phyloP scores from a whole-genome alignment of 305 asterid species.

The Fraxinus dipetala region DNA sequence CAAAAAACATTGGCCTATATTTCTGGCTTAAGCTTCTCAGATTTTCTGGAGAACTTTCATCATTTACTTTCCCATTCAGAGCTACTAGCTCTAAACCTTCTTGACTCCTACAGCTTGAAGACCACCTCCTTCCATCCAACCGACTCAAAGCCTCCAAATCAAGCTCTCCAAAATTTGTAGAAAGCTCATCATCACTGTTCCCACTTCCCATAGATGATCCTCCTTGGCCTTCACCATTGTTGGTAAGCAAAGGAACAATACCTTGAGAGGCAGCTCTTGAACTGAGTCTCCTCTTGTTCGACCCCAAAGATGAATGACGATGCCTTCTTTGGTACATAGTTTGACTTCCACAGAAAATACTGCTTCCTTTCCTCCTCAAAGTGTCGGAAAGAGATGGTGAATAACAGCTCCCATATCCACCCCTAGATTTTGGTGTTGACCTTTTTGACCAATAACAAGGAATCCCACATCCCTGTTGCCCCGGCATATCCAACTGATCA shows the following conservation, averaged over 20 bases:
- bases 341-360: slow-evolving; percentile 66
- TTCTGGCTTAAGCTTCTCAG: slow-evolving; percentile 72
- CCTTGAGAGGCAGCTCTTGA: slow-evolving; percentile 46
- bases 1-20: slow-evolving; percentile 79
- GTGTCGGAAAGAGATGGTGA: slow-evolving; percentile 89
- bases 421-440: slow-evolving; percentile 75
- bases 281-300: slow-evolving; percentile 56
- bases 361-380: slow-evolving; percentile 73
- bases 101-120: slow-evolving; percentile 71
- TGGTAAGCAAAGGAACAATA: slow-evolving; percentile 63
- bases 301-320: slow-evolving; percentile 43
- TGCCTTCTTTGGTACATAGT: slow-evolving; percentile 48
- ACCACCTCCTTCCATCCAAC: slow-evolving; percentile 86
- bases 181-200: slow-evolving; percentile 66
- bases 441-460: slow-evolving; percentile 92
- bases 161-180: slow-evolving; percentile 70
- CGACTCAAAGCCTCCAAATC: slow-evolving; percentile 88
- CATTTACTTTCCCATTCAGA: slow-evolving; percentile 37
- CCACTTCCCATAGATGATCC: slow-evolving; percentile 62
- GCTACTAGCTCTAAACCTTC: slow-evolving; percentile 65
- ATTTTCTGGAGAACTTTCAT: slow-evolving; percentile 55
- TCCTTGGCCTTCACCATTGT: slow-evolving; percentile 36
- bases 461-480: slow-evolving; percentile 87
- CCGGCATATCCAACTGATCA: slow-evolving; percentile 71
- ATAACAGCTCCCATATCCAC: slow-evolving; percentile 49